phyloP scores from a whole-genome alignment of 1,284 basidiomycete species.

The Thelephora terrestris region DNA sequence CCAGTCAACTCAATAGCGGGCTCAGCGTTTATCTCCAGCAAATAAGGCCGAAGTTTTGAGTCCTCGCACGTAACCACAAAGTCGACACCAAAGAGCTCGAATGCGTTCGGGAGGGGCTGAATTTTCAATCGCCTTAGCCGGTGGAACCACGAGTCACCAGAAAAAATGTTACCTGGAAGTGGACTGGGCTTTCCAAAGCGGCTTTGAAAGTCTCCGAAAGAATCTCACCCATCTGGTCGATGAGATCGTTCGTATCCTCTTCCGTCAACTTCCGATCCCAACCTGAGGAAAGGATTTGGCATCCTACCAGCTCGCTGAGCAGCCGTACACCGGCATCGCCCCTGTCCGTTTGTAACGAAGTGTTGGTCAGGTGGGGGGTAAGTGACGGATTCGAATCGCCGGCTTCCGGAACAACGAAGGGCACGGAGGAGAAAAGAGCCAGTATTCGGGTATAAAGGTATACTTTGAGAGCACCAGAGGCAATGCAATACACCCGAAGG shows the following conservation, averaged over 20 bases:
- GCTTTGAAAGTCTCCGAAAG: conserved; percentile 82
- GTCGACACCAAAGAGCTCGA: conserved; percentile 93
- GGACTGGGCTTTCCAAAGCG: conserved; percentile 73
- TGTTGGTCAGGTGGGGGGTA: conserved; percentile 87
- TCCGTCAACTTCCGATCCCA: conserved; percentile 19
- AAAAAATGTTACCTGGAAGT: conserved; percentile 67
- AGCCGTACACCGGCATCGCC: conserved; percentile 65
- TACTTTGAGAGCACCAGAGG: conserved; percentile 69
- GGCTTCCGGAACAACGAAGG: conserved; percentile 36
- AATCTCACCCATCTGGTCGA: conserved; percentile 53
- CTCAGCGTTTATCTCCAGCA: conserved; percentile 92
- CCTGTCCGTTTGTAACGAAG: conserved; percentile 73
- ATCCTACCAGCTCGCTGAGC: conserved; percentile 68
- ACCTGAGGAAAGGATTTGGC: conserved; percentile 35
- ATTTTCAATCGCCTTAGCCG: conserved; percentile 16
- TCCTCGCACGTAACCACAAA: conserved; percentile 63
- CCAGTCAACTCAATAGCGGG: conserved; percentile 95
- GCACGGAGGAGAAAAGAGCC: conserved; percentile 72
- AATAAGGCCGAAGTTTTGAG: conserved; percentile 49
- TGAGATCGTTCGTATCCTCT: conserved; percentile 49
- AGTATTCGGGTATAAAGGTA: conserved; percentile 79
- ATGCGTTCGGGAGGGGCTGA: conserved; percentile 83
- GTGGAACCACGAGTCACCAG: no score
- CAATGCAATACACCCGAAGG: conserved; percentile 86
- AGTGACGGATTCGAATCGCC: conserved; percentile 38